phyloP scores from a whole-genome alignment of 192 early-diverging fungal species.

The Backusella westeae region DNA sequence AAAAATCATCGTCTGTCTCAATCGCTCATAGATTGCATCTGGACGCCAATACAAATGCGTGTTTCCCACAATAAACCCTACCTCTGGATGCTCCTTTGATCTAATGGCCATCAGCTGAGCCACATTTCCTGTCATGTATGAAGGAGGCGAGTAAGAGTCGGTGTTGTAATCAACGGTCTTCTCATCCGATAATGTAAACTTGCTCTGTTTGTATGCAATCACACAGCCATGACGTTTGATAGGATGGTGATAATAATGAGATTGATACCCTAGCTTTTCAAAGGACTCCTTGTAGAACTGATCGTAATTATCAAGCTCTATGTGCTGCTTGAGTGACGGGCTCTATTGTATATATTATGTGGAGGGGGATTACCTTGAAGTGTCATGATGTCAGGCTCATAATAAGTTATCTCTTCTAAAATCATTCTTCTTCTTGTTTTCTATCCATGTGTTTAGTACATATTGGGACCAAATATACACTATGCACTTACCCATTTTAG shows the following conservation, averaged over 20 bases:
- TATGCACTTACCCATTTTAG: slow-evolving; percentile 35
- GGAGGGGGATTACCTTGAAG: slow-evolving; percentile 26
- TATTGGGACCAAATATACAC: not conserved
- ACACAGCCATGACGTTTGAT: slow-evolving; percentile 35
- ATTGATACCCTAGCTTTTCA: slow-evolving; percentile 22
- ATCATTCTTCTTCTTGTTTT: slow-evolving; percentile 37
- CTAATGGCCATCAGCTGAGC: slow-evolving; percentile 22
- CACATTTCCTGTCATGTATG: slow-evolving; percentile 34
- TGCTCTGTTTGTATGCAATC: slow-evolving; percentile 22
- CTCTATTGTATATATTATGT: not conserved
- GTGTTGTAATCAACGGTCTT: slow-evolving; percentile 29
- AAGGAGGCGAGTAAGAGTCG: slow-evolving; percentile 6
- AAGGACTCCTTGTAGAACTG: slow-evolving; percentile 24
- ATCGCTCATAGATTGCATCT: slow-evolving; percentile 30
- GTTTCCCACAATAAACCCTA: slow-evolving; percentile 33
- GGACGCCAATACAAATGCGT: slow-evolving; percentile 41
- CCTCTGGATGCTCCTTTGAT: not conserved
- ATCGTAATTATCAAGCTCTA: slow-evolving; percentile 39
- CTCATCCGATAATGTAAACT: slow-evolving; percentile 9
- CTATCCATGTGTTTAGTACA: slow-evolving; percentile 10
- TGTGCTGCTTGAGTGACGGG: too few species aligned
- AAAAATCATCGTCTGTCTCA: slow-evolving; percentile 27
- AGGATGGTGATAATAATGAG: slow-evolving; percentile 15
- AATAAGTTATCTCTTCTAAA: slow-evolving; percentile 29
- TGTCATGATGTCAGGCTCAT: slow-evolving; percentile 32